Evolutionary conservation across 2,329 filamentous ascomycete species (phyloP).

Genomic region (Fusarium bulbicola): DNA sequence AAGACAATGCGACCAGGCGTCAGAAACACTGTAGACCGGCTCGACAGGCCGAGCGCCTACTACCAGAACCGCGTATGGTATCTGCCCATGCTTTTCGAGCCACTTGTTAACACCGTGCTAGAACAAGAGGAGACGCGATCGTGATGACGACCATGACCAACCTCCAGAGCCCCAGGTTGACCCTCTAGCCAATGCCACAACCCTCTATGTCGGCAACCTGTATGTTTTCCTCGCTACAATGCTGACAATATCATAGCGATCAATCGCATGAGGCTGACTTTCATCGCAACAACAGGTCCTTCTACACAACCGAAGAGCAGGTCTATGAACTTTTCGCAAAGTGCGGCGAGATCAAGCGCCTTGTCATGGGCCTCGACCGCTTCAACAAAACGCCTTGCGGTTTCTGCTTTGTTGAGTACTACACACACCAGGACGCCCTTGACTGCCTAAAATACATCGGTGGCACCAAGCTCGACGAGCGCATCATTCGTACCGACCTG

Average conservation of each 20-base stretch:
- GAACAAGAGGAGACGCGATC: conserved; percentile 78
- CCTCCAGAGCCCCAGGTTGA: conserved; percentile 65
- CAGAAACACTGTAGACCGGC: conserved; percentile 83
- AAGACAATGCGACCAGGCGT: conserved; percentile 55
- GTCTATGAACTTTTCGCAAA: conserved; percentile 97
- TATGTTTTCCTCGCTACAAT: conserved; percentile 50
- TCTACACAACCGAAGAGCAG: conserved; percentile 99
- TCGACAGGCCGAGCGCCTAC: conserved; percentile 96
- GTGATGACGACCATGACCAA: conserved; percentile 62
- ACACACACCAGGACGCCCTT: conserved; percentile 94
- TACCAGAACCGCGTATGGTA: conserved; percentile 79
- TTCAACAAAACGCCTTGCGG: conserved; percentile 98
- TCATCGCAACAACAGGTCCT: conserved; percentile 67
- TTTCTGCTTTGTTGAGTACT: conserved; percentile 99
- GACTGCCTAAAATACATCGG: conserved; percentile 99
- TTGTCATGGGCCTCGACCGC: conserved; percentile 96
- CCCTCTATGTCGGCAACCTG: conserved; percentile 97
- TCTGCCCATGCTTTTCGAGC: background rate
- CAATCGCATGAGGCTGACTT: conserved; percentile 4
- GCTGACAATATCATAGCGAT: background rate
- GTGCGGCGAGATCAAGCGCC: conserved; percentile 96
- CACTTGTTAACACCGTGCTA: conserved; percentile 46
- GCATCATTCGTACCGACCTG: conserved; percentile 93
- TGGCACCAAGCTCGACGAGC: conserved; percentile 96
- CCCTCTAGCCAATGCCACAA: conserved; percentile 86